A percentile compares a stretch with the other conserved stretches of the same genome.
These are phyloP conservation scores for Drechmeria coniospora DNA, from an alignment of 2,329 filamentous ascomycete species.

Conservation along the genomic window DNA sequence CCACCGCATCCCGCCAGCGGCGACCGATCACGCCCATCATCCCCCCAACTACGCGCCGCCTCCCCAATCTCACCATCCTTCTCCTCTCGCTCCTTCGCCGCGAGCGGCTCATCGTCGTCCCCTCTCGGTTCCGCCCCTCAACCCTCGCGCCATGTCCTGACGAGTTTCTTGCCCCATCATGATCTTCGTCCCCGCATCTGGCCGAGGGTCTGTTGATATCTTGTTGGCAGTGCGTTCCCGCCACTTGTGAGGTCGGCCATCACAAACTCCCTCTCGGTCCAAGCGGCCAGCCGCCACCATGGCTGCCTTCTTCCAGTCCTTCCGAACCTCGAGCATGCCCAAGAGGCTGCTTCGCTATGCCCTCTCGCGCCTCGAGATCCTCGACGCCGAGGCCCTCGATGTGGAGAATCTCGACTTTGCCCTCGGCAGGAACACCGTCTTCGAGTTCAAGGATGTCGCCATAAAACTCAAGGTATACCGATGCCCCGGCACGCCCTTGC, in stretches of 20 bases:
- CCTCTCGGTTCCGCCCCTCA: background rate
- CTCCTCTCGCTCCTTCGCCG: background rate
- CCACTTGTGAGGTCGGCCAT: conserved; percentile 4
- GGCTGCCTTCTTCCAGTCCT: conserved; percentile 56
- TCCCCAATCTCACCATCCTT: background rate
- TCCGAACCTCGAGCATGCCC: conserved; percentile 58
- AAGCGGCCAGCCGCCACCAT: conserved; percentile 34
- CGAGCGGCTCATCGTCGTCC: too few relatives aligned
- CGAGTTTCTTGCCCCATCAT: conserved; percentile 2
- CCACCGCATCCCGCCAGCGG: too few relatives aligned
- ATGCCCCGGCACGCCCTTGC: conserved; percentile 9
- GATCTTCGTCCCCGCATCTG: conserved; percentile 14
- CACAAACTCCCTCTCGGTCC: too few relatives aligned
- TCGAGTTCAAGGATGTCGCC: conserved; percentile 79
- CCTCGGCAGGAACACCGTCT: conserved; percentile 63
- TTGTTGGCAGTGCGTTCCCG: conserved; percentile 8
- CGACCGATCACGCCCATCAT: too few relatives aligned
- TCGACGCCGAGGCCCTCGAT: conserved; percentile 78
- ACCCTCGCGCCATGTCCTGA: background rate
- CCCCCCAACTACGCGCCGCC: too few relatives aligned
- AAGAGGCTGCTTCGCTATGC: conserved; percentile 81
- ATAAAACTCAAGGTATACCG: conserved; percentile 54
- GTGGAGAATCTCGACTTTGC: conserved; percentile 74
- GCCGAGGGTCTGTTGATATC: conserved; percentile 19
- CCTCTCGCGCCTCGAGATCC: conserved; percentile 65